These are phyloP conservation scores for Crinitomyces ghanaensis DNA, from an alignment of 805 yeast species.

Conservation along the genomic window DNA sequence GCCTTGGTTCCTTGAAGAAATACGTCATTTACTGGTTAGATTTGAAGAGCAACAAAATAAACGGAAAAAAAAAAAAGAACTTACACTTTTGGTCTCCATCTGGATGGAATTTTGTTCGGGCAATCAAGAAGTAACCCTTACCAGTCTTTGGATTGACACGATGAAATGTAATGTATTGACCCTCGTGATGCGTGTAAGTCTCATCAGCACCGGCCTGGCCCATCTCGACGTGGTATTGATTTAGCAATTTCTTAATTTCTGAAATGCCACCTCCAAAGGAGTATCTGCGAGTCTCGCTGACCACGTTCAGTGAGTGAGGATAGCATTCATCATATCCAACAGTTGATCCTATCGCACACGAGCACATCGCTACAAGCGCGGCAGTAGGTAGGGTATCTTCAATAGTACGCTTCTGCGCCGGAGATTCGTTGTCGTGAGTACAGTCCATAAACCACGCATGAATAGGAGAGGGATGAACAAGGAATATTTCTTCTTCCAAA, in stretches of 20 bases:
- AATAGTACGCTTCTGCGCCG: conserved; percentile 78
- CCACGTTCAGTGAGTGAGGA: conserved; percentile 72
- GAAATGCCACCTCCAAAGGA: conserved; percentile 54
- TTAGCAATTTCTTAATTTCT: conserved; percentile 41
- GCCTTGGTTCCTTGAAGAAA: conserved; percentile 26
- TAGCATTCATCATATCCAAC: conserved; percentile 91
- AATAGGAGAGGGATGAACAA: conserved; percentile 59
- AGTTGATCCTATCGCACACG: conserved; percentile 89
- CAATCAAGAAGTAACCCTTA: conserved; percentile 77
- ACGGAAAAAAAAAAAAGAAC: conserved; percentile 4
- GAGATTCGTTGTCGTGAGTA: conserved; percentile 90
- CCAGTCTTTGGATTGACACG: conserved; percentile 77
- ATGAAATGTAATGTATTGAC: conserved; percentile 83
- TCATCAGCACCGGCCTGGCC: conserved; percentile 56
- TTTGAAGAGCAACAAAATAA: not conserved
- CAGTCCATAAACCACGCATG: conserved; percentile 97
- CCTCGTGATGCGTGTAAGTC: conserved; percentile 90
- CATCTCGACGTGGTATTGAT: conserved; percentile 27
- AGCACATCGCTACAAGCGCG: conserved; percentile 84
- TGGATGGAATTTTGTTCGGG: conserved; percentile 65
- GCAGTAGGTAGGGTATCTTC: conserved; percentile 94
- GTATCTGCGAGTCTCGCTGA: conserved; percentile 59
- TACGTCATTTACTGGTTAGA: conserved; percentile 19
- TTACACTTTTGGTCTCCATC: conserved; percentile 21
- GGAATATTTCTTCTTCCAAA: conserved; percentile 22